Conservation (phyloP, 306 rosid species). For the Vigna angularis region DNA sequence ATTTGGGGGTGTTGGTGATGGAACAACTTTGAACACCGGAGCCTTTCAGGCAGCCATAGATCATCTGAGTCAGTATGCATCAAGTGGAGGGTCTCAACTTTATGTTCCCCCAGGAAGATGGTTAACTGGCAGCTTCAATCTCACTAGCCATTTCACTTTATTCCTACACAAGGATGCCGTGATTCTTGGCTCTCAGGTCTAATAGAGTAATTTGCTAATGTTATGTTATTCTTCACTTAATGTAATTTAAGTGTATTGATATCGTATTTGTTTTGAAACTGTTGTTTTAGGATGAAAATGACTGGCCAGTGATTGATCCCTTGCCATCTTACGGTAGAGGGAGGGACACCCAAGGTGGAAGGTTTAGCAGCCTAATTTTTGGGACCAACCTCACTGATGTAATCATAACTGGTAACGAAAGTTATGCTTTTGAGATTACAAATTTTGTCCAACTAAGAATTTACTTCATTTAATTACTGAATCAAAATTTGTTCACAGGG, state of each 20-base stretch:
- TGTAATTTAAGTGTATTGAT: slow-evolving; percentile 7
- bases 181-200: slow-evolving; percentile 83
- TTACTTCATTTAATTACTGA: slow-evolving; percentile 24
- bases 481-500: slow-evolving; percentile 52
- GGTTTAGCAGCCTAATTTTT: slow-evolving; percentile 72
- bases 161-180: slow-evolving; percentile 81
- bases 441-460: not conserved
- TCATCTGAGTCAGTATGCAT: slow-evolving; percentile 52
- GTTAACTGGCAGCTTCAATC: slow-evolving; percentile 91
- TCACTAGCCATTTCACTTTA: slow-evolving; percentile 89
- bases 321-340: slow-evolving; percentile 80
- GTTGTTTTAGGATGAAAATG: slow-evolving; percentile 64
- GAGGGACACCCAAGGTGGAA: slow-evolving; percentile 72
- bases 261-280: not conserved
- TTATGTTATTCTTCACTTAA: slow-evolving; percentile 12
- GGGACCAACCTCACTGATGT: slow-evolving; percentile 86
- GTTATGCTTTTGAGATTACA: not conserved
- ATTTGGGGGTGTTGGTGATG: slow-evolving; percentile 94
- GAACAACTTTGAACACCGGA: slow-evolving; percentile 67
- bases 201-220: slow-evolving; percentile 19
- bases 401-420: slow-evolving; percentile 63
- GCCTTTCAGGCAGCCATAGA: slow-evolving; percentile 73
- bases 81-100: slow-evolving; percentile 81
- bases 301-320: slow-evolving; percentile 79
- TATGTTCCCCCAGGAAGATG: slow-evolving; percentile 89